Base-by-base conservation (phyloP, 106 monocot species). In the Ottelia alismoides region DNA sequence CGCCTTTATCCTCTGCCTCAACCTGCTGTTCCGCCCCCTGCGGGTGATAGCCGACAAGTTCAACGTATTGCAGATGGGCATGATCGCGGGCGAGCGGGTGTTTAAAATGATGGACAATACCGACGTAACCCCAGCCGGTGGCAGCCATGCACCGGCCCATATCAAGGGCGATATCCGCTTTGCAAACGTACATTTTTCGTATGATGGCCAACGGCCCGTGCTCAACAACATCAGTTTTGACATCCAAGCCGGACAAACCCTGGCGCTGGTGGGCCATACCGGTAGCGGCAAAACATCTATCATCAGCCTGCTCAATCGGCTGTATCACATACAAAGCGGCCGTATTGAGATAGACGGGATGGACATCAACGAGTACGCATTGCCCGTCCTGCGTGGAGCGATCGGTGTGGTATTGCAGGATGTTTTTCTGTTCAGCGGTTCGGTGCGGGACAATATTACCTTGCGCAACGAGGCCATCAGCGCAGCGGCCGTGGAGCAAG, bases 241-340 rank as follows among this genome's bases (percentile, higher is more conserved):
- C n/a, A n/a, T 67, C 22, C 31, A 40, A 11, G 67, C 57, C 0
- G 67, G 67, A 10, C 47, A 58, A 22, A 51, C 31, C 27, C 32
- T 28, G 22, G 67, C 67, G 0, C 67, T 93, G 10, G 87, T 93
- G 9, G 93, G 93, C 20, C 75, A 80, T 3, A 93, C 87, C 40
- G 93, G 93, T 0, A 84, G 87, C 19, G 93, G 93, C 20, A 93
- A 93, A 68, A 84, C 82, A 57, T 75, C 93, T 2, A 64, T 93
- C 49, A 75, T 93, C 25, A 74, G 74, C 0, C 77, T 93, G 12
- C 73, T 93, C 0, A 80, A 93, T 70, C 57, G 93, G 25, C 88
- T 93, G 68, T 93, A 93, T 18, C 87, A 93, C 28, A 83, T 88
- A 0, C 70, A 62, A 0, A 61, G 64, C 0, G 93, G 93, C 23